Conservation (phyloP, 1,284 basidiomycete species). For the Malassezia brasiliensis region DNA sequence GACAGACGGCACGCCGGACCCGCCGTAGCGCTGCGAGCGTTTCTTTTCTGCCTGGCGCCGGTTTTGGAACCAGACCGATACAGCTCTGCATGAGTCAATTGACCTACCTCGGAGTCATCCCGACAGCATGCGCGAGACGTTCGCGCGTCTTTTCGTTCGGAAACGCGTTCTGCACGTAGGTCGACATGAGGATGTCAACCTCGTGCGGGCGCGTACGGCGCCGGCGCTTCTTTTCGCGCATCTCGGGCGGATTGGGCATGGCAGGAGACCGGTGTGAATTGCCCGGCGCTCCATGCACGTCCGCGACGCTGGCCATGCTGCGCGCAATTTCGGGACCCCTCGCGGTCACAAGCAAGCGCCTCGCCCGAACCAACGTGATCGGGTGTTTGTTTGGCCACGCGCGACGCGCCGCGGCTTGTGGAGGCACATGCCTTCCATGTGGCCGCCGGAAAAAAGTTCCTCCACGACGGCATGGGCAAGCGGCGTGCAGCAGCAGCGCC, state of each 20-base stretch:
- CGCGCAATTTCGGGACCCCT: background rate
- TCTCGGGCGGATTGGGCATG: background rate
- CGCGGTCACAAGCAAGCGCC: background rate
- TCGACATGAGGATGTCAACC: slow-evolving; percentile 30
- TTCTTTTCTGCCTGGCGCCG: slow-evolving; percentile 45
- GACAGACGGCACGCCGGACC: slow-evolving; percentile 10
- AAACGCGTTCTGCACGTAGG: slow-evolving; percentile 37
- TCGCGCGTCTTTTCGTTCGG: slow-evolving; percentile 37
- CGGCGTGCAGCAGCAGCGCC: background rate
- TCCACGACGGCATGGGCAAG: slow-evolving; percentile 7
- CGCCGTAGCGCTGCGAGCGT: slow-evolving; percentile 33
- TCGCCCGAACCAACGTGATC: slow-evolving; percentile 3
- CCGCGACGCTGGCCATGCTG: background rate
- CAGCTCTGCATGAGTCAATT: slow-evolving; percentile 14
- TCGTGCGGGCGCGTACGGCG: slow-evolving; percentile 36
- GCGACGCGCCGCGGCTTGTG: slow-evolving; percentile 4
- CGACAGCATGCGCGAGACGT: slow-evolving; percentile 28
- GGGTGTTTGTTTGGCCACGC: slow-evolving; percentile 11
- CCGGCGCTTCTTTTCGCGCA: slow-evolving; percentile 20
- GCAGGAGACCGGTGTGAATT: background rate
- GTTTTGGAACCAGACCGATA: slow-evolving; percentile 47
- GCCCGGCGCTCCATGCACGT: background rate
- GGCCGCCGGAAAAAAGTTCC: slow-evolving; percentile 2
- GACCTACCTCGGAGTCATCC: slow-evolving; percentile 38
- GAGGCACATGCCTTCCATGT: slow-evolving; percentile 8